Base-by-base conservation (phyloP, 2,329 filamentous ascomycete species). In the Pseudopithomyces chartarum region DNA sequence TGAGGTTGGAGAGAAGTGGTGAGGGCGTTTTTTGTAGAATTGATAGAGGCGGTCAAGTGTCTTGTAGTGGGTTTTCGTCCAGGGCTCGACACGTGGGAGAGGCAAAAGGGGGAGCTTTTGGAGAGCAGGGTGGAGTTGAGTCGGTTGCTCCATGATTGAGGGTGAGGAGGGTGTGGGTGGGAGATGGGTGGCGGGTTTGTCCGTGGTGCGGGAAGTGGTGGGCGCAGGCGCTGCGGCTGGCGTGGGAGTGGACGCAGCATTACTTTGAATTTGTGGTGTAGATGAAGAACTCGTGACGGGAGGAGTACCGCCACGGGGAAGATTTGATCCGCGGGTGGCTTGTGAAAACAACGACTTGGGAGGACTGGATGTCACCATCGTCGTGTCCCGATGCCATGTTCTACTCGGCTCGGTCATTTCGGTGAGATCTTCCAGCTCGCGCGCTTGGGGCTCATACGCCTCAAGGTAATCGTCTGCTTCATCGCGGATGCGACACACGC, bases 21-120 rank as follows among this genome's bases (percentile, higher is more conserved):
- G 50, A 1, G 71, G 71, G 26, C 72, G 60, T 15, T 68, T 69
- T 44, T 72, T 68, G 58, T 73, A 69, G 17, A 64, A 60, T 22
- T 68, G 58, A 60, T 71, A 76, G 7, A 78, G 66, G 13, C 60
- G 59, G 57, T 78, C 74, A 34, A 78, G 69, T 3, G 66, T 65
- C 23, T 73, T 73, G 63, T 75, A 78, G 58, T 78, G 76, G 0
- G 75, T 76, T 38, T 72, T 72, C 33, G 75, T 77, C 73, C 75
- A 78, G 4, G 76, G 75, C 42, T 75, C 68, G 17, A 73, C 39
- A 26, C 67, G 69, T 7, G 76, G 76, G 0, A 78, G 64, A 7
- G 63, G 61, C 5, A 61, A 48, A 48, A 70, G 63, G 13, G 60
- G 43, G 8, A 67, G 61, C 6, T 69, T 60, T 0, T 73, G 74